These are phyloP conservation scores for Fusarium xyrophilum DNA, from an alignment of 2,329 filamentous ascomycete genomes.

Conservation along the genomic window DNA sequence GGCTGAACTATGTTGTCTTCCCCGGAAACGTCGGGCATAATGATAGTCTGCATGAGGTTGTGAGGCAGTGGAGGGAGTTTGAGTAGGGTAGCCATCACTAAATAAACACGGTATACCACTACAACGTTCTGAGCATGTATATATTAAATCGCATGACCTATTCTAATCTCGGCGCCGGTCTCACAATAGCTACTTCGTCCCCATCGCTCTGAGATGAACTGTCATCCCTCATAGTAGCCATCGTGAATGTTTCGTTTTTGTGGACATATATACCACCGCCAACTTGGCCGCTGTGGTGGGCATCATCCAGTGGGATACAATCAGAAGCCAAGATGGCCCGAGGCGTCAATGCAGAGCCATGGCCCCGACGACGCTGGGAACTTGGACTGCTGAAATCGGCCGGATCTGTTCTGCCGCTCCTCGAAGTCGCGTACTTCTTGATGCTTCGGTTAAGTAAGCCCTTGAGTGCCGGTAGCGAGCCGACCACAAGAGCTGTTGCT, in stretches of 20 bases:
- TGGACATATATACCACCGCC: slow-evolving; percentile 18
- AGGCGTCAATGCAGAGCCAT: slow-evolving; percentile 8
- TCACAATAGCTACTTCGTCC: slow-evolving; percentile 4
- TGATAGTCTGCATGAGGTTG: slow-evolving; percentile 8
- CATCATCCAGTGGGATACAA: slow-evolving; percentile 8
- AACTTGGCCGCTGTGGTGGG: not conserved
- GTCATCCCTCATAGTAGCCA: not conserved
- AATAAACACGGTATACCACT: not conserved
- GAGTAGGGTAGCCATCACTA: not conserved
- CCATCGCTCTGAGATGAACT: slow-evolving; percentile 4
- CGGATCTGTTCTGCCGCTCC: slow-evolving; percentile 5
- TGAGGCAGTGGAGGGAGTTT: slow-evolving; percentile 14
- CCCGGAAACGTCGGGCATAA: slow-evolving; percentile 15
- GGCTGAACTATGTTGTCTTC: slow-evolving; percentile 15
- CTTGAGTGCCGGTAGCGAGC: slow-evolving; percentile 13
- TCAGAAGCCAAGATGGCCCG: not conserved
- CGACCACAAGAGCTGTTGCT: slow-evolving; percentile 19
- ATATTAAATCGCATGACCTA: no score
- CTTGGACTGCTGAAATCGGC: not conserved
- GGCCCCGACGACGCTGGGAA: not conserved
- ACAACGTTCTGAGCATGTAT: no score
- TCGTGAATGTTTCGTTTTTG: slow-evolving; percentile 18
- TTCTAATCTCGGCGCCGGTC: not conserved
- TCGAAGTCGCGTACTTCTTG: slow-evolving; percentile 10
- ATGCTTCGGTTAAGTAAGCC: slow-evolving; percentile 10